Evolutionary conservation across 2,329 filamentous ascomycete species (phyloP), one percentile per base, ranked within the genome.

Genomic region (Atkinsonella hypoxylon): DNA sequence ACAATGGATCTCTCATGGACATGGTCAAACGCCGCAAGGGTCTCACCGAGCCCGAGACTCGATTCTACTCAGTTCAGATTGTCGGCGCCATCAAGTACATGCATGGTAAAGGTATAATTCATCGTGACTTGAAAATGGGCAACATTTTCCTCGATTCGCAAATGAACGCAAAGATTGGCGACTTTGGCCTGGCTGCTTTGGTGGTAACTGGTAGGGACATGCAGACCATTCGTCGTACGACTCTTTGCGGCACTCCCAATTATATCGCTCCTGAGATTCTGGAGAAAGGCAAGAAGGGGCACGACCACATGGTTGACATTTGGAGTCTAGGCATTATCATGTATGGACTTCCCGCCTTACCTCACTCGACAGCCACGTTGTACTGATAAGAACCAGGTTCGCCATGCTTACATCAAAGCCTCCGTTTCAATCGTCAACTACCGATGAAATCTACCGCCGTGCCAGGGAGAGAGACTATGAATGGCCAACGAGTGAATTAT

Each of bases 271-370:
- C 93, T 0, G 93, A 98, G 63, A 95, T 98, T 54, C 70, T 98
- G 48, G 88, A 95, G 62, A 95, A 93, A 73, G 88, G 86, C 34
- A 93, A 88, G 63, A 89, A 91, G 60, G 93, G 93, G 0, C 93
- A 98, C 64, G 93, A 95, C 58, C 90, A 97, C 64, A 95, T 94
- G 74, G 93, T 98, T 3, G 93, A 98, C 64, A 87, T 98, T 51
- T 98, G 94, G 94, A 95, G 91, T 43, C 76, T 98, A 63, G 93
- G 94, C 18, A 93, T 98, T 58, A 98, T 98, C 64, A 89, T 94
- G 83, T 90, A 72, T 72, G 82, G 61, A 30, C 2, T 46, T 12
- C n/a, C 41, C 31, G 22, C 5, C 3, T 38, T 12, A 26, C 7
- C 11, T 40, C 13, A 5, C 36, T 43, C 39, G 42, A 43, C 13